Base-by-base conservation (phyloP, 305 asterid species). In the Fraxinus nigra region DNA sequence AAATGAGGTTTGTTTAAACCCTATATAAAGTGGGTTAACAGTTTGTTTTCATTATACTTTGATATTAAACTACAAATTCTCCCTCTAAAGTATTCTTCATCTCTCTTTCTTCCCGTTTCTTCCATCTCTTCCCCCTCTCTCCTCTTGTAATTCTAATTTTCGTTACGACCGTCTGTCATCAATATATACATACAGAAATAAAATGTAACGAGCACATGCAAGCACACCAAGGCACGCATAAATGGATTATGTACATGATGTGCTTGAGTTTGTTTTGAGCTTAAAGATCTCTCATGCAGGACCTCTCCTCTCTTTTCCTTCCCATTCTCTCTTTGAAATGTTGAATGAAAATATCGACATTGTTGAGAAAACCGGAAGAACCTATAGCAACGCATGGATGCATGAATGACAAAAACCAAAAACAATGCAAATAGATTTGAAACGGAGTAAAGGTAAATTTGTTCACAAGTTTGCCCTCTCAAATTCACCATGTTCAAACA, bases 391-490 rank as follows among this genome's bases (percentile, higher is more conserved):
- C 74, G 3, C 18, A 43, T 13, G 6, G 73, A 35, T 32, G 80
- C 24, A 43, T 28, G 20, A 72, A 72, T 22, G 80, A 40, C 22
- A 43, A 46, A 74, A 72, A 46, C 77, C 16, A 72, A 78, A 30
- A 26, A 72, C 48, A 30, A 30, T 37, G n/a, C 35, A 76, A 78
- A 20, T 37, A 63, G 30, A 65, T 51, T 82, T 51, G 28, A 63
- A 43, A 80, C 30, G 10, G 38, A 77, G 79, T 67, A 35, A 70
- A 81, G 51, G 59, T 70, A 75, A 79, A 77, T 40, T 67, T 37
- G 37, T 24, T 69, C 81, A 37, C 46, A 77, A 54, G 30, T 9
- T 7, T 77, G 37, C 26, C 18, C 30, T 26, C 13, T 16, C 78
- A 78, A 67, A 77, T 46, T 54, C 40, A 56, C 7, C 72, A 74